Percentiles rank a stretch among this genome's conserved stretches.
These are phyloP conservation scores for Ogataea corticis DNA, from an alignment of 805 yeast genomes.

Conservation along the genomic window DNA sequence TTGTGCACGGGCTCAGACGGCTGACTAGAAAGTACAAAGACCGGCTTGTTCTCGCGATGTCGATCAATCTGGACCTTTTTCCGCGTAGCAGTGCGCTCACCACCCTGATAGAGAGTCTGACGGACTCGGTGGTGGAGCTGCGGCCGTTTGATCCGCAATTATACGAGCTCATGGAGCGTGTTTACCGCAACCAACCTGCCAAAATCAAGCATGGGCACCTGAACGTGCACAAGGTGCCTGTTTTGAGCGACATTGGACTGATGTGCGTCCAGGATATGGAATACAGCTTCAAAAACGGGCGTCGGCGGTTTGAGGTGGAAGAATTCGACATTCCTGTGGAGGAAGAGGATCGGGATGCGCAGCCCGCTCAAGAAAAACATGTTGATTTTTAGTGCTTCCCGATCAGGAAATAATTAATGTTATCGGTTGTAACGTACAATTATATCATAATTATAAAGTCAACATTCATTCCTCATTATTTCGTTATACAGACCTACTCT, in stretches of 20 bases:
- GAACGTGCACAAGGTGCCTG: constrained; percentile 71
- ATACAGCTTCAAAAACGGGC: constrained; percentile 82
- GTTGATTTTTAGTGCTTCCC: constrained; percentile 10
- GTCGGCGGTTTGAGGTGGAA: constrained; percentile 80
- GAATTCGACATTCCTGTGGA: constrained; percentile 98
- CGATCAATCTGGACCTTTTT: constrained; percentile 66
- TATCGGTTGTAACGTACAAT: too few relatives aligned
- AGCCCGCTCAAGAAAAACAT: constrained; percentile 2
- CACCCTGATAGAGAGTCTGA: constrained; percentile 55
- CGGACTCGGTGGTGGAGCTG: constrained; percentile 70
- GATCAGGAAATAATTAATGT: too few relatives aligned
- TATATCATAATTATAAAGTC: too few relatives aligned
- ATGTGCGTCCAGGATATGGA: constrained; percentile 78
- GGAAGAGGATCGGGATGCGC: constrained; percentile 54
- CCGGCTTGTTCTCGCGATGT: constrained; percentile 46
- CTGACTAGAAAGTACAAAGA: constrained; percentile 47
- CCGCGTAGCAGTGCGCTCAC: constrained; percentile 52
- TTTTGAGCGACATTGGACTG: constrained; percentile 70
- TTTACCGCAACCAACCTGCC: constrained; percentile 69
- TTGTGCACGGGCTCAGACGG: constrained; percentile 59
- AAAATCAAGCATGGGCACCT: constrained; percentile 85
- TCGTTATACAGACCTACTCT: neutral
- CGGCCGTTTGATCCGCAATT: constrained; percentile 82
- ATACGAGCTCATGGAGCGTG: constrained; percentile 62
- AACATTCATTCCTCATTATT: neutral